Percentiles rank a stretch among this genome's conserved stretches.
Conservation (phyloP, 257 asterid genomes). For the Scutellaria minor region DNA sequence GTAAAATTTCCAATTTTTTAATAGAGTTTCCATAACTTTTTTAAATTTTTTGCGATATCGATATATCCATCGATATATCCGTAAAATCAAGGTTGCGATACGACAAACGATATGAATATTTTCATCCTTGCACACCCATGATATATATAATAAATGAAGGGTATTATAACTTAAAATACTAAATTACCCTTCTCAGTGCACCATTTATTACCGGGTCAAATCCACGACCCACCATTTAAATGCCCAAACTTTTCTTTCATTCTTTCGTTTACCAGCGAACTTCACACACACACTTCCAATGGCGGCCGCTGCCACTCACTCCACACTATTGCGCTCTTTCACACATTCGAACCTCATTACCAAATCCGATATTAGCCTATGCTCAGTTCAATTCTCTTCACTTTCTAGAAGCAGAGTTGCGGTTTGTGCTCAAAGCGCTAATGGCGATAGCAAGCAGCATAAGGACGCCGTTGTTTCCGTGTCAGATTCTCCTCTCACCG, state of each 20-base stretch:
- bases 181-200: too few relatives aligned
- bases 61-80: too few relatives aligned
- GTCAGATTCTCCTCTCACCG: conserved; percentile 43
- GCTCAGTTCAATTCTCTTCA: conserved; percentile 30
- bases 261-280: not conserved
- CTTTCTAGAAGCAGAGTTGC: conserved; percentile 37
- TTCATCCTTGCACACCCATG: too few relatives aligned
- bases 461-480: conserved; percentile 42
- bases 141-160: too few relatives aligned
- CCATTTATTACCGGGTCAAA: too few relatives aligned
- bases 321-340: conserved; percentile 34
- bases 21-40: too few relatives aligned
- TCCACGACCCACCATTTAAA: too few relatives aligned
- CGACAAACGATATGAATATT: too few relatives aligned
- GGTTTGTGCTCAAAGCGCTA: conserved; percentile 50
- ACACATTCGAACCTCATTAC: conserved; percentile 26
- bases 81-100: too few relatives aligned
- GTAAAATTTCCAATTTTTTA: too few relatives aligned
- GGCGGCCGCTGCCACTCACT: conserved; percentile 53
- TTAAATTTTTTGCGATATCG: too few relatives aligned
- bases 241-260: not conserved
- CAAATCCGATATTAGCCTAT: conserved; percentile 19
- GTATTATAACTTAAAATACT: too few relatives aligned
- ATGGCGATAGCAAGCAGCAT: conserved; percentile 43
- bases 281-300: conserved; percentile 33